Percentiles rank a stretch among this genome's conserved stretches.
phyloP scores from a whole-genome alignment of 371 early-diverging fungal genomes.

The Mucor irregularis region DNA sequence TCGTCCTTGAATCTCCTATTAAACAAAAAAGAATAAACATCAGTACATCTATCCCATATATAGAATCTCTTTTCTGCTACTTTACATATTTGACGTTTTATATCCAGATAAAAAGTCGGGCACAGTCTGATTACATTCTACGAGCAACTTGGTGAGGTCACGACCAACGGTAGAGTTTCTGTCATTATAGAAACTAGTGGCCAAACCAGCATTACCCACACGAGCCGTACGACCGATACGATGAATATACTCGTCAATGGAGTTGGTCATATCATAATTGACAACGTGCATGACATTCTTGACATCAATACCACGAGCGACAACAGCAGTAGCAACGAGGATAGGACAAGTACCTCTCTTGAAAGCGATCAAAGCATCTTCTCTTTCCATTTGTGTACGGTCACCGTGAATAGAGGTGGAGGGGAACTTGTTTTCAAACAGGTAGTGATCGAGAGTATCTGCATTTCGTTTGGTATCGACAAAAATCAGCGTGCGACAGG shows the following conservation, averaged over 20 bases:
- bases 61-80: neutral
- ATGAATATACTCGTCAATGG: slow-evolving; percentile 85
- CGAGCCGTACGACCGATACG: slow-evolving; percentile 82
- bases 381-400: slow-evolving; percentile 79
- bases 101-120: slow-evolving; percentile 68
- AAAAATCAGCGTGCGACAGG: slow-evolving; percentile 76
- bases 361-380: slow-evolving; percentile 77
- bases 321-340: slow-evolving; percentile 93
- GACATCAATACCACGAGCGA: slow-evolving; percentile 91
- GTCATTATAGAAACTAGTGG: slow-evolving; percentile 73
- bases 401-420: slow-evolving; percentile 80
- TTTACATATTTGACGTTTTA: slow-evolving; percentile 25
- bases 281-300: slow-evolving; percentile 82
- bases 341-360: slow-evolving; percentile 74
- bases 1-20: slow-evolving; percentile 32
- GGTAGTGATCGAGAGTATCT: slow-evolving; percentile 74
- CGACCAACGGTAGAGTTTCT: slow-evolving; percentile 46
- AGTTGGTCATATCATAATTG: slow-evolving; percentile 79
- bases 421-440: slow-evolving; percentile 66
- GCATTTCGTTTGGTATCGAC: slow-evolving; percentile 81
- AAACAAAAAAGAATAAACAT: neutral
- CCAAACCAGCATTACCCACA: slow-evolving; percentile 72
- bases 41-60: neutral
- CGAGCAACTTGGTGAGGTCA: slow-evolving; percentile 77
- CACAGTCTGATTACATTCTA: slow-evolving; percentile 78